A percentile compares a stretch with the other conserved stretches of the same genome.
phyloP scores from a whole-genome alignment of 2,329 filamentous ascomycete genomes.

The Xylariaceae sp. region DNA sequence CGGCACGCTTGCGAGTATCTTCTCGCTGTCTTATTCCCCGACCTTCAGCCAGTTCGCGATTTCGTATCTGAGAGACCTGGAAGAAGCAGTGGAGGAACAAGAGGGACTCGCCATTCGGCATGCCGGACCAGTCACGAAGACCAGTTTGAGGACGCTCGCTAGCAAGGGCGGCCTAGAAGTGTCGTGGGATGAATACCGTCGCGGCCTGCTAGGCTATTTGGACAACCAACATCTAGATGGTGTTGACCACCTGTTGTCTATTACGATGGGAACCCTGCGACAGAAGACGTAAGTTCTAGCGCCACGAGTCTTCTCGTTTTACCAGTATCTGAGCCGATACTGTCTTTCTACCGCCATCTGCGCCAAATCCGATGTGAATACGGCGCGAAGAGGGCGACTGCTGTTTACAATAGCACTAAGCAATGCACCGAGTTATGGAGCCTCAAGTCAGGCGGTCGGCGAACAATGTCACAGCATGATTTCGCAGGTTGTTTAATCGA shows the following conservation, averaged over 20 bases:
- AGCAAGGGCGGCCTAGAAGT: slow-evolving; percentile 61
- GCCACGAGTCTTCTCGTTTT: neutral
- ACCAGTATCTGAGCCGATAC: neutral
- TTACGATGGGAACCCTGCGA: slow-evolving; percentile 72
- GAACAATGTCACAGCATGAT: neutral
- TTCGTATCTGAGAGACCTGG: slow-evolving; percentile 49
- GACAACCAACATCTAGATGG: slow-evolving; percentile 60
- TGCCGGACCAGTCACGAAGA: slow-evolving; percentile 64
- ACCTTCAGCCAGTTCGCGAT: slow-evolving; percentile 52
- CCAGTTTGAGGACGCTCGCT: slow-evolving; percentile 57
- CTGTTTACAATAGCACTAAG: neutral
- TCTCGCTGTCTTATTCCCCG: slow-evolving; percentile 56
- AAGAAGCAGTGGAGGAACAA: slow-evolving; percentile 46
- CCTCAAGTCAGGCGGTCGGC: neutral
- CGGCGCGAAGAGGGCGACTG: neutral
- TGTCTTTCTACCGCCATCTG: neutral
- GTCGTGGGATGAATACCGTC: slow-evolving; percentile 68
- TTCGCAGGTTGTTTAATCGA: neutral
- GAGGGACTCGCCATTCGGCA: slow-evolving; percentile 46
- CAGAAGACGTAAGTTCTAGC: slow-evolving; percentile 34
- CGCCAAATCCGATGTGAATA: neutral
- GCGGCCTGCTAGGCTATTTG: slow-evolving; percentile 65
- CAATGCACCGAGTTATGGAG: neutral
- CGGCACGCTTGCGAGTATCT: slow-evolving; percentile 44
- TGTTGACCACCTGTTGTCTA: slow-evolving; percentile 67